phyloP scores from a whole-genome alignment of 768 basidiomycete species.

The Psilocybe cyanescens region DNA sequence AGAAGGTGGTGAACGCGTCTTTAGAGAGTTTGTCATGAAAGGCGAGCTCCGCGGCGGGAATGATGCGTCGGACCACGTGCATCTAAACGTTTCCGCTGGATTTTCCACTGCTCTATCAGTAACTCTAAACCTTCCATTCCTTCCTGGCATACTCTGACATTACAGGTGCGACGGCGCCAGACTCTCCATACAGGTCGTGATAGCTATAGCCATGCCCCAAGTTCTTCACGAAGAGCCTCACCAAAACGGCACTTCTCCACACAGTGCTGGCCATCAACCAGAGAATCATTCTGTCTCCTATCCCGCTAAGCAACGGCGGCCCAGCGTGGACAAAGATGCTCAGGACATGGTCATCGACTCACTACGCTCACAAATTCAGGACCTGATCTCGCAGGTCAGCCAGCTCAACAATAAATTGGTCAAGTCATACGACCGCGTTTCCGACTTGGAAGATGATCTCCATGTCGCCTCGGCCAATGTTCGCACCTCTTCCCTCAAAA shows the following conservation, averaged over 20 bases:
- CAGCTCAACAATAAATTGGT: constrained; percentile 94
- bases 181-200: background rate
- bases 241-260: background rate
- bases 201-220: constrained; percentile 13
- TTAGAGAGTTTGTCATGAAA: too few species aligned
- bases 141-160: background rate
- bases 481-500: constrained; percentile 63
- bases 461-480: constrained; percentile 66
- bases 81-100: background rate
- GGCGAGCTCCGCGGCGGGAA: too few species aligned
- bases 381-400: constrained; percentile 88
- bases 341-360: constrained; percentile 84
- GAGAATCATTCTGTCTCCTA: constrained; percentile 6
- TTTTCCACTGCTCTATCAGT: background rate
- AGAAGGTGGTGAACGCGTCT: too few species aligned
- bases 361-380: constrained; percentile 79
- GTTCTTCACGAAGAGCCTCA: constrained; percentile 14
- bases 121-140: background rate
- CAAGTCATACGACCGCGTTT: constrained; percentile 87
- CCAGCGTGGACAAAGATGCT: constrained; percentile 56
- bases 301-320: constrained; percentile 20
- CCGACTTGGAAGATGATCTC: constrained; percentile 89
- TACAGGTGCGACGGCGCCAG: background rate
- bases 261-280: constrained; percentile 1
- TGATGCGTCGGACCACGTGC: background rate